These are phyloP conservation scores for Chrysoporthe puriensis DNA, from an alignment of 2,329 filamentous ascomycete genomes.

Conservation along the genomic window DNA sequence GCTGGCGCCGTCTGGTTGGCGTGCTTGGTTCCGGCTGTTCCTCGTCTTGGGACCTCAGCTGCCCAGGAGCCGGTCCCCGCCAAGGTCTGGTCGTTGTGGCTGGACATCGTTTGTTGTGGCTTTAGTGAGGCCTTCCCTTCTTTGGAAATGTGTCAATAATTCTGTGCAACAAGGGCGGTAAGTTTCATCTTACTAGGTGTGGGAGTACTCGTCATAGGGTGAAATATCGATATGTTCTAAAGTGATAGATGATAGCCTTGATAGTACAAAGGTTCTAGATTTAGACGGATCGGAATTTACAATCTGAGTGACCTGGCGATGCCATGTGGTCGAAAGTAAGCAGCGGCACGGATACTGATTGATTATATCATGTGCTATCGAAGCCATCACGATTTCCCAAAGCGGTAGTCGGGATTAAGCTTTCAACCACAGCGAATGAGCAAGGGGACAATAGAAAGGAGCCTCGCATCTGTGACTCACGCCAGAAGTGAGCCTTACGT, in stretches of 20 bases:
- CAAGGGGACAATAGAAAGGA: background rate
- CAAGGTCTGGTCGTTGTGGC: background rate
- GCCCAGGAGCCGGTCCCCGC: background rate
- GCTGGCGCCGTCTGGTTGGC: background rate
- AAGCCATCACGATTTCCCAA: background rate
- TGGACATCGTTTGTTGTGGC: background rate
- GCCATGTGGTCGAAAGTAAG: too few relatives aligned
- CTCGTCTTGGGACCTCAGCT: background rate
- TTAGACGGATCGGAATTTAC: too few relatives aligned
- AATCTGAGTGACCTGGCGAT: too few relatives aligned
- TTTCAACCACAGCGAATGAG: background rate
- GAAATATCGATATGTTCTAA: background rate
- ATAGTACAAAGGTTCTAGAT: too few relatives aligned
- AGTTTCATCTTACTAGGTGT: background rate
- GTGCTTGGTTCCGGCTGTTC: background rate
- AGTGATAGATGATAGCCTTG: too few relatives aligned
- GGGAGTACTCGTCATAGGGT: background rate
- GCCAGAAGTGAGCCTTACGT: background rate
- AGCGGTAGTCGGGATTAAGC: background rate
- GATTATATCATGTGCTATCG: background rate
- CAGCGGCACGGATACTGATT: too few relatives aligned
- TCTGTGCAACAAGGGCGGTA: background rate
- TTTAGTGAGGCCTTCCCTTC: background rate
- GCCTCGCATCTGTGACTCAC: background rate
- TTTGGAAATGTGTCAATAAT: background rate